Percentiles rank a stretch among this genome's conserved stretches.
phyloP scores from a whole-genome alignment of 2,329 filamentous ascomycete genomes.

The Diplodia mutila region DNA sequence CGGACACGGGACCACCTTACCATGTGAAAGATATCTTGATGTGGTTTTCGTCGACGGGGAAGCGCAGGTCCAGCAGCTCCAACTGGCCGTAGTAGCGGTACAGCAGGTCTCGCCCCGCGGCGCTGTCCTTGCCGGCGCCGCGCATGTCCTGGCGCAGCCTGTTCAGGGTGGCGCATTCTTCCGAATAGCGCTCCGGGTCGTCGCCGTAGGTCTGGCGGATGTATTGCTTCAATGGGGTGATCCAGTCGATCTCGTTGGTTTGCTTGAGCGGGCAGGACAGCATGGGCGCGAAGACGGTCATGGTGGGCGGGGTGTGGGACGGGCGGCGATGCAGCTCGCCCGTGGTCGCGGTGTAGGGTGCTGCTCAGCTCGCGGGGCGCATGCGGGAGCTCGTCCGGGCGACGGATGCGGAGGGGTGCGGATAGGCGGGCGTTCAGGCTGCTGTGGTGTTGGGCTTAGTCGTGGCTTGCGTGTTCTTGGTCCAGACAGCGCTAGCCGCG shows the following conservation, averaged over 20 bases:
- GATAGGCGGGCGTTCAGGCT: neutral
- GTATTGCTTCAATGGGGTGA: conserved; percentile 87
- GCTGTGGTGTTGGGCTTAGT: neutral
- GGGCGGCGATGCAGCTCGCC: conserved; percentile 18
- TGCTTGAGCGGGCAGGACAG: conserved; percentile 88
- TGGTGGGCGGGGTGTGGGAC: conserved; percentile 27
- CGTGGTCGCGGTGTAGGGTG: conserved; percentile 7
- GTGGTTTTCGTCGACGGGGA: conserved; percentile 97
- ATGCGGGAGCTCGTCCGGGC: conserved; percentile 6
- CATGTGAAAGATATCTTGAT: conserved; percentile 99
- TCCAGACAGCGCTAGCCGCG: neutral
- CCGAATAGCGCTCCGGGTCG: conserved; percentile 91
- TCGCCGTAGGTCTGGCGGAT: conserved; percentile 94
- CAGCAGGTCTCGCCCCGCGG: conserved; percentile 85
- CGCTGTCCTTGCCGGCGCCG: conserved; percentile 94
- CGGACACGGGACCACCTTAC: conserved; percentile 54
- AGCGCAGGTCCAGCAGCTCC: conserved; percentile 89
- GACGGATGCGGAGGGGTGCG: neutral
- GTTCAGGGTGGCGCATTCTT: conserved; percentile 94
- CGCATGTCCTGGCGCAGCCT: conserved; percentile 97
- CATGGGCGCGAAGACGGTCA: conserved; percentile 77
- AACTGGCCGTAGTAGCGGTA: conserved; percentile 98
- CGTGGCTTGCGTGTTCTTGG: neutral
- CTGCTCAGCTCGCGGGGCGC: neutral
- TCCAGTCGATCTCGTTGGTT: conserved; percentile 99